Evolutionary conservation across 2,329 filamentous ascomycete genomes (phyloP).

Genomic region (Moelleriella libera): DNA sequence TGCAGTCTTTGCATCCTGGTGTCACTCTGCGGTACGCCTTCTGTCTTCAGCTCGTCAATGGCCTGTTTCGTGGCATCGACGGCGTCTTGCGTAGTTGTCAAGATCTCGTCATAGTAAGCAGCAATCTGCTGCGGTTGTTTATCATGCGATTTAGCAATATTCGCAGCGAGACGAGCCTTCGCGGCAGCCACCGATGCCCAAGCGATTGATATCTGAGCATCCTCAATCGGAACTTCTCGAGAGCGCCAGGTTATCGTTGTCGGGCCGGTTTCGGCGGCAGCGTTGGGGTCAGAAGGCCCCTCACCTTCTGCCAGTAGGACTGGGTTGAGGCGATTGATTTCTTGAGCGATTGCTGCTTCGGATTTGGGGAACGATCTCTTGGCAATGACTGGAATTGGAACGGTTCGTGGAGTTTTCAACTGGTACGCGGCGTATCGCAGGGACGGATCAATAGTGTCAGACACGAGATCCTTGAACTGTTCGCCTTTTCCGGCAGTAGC

Average conservation of each 20-base stretch:
- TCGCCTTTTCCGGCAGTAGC: slow-evolving; percentile 48
- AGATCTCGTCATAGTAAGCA: slow-evolving; percentile 78
- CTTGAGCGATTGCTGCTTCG: slow-evolving; percentile 44
- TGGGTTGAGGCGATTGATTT: slow-evolving; percentile 58
- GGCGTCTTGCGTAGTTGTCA: slow-evolving; percentile 83
- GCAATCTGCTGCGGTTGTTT: slow-evolving; percentile 53
- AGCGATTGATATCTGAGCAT: slow-evolving; percentile 79
- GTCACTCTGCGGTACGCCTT: slow-evolving; percentile 75
- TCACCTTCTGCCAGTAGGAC: slow-evolving; percentile 45
- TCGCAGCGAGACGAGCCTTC: slow-evolving; percentile 32
- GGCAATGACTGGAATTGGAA: slow-evolving; percentile 66
- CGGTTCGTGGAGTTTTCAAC: slow-evolving; percentile 71
- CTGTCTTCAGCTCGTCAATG: slow-evolving; percentile 76
- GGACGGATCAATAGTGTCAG: slow-evolving; percentile 79
- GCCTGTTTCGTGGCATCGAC: slow-evolving; percentile 87
- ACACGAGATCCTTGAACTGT: slow-evolving; percentile 71
- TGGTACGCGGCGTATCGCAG: slow-evolving; percentile 93
- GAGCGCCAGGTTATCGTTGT: slow-evolving; percentile 76
- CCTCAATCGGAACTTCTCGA: slow-evolving; percentile 75
- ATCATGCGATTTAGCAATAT: slow-evolving; percentile 26
- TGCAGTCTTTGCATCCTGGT: slow-evolving; percentile 82
- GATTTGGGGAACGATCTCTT: slow-evolving; percentile 62
- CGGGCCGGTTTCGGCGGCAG: slow-evolving; percentile 42
- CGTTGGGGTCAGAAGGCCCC: slow-evolving; percentile 32
- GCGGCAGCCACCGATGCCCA: slow-evolving; percentile 54